Percentiles rank a stretch among this genome's conserved stretches.
These are phyloP conservation scores for Pseudofabraea citricarpa DNA, from an alignment of 2,329 filamentous ascomycete species.

Conservation along the genomic window DNA sequence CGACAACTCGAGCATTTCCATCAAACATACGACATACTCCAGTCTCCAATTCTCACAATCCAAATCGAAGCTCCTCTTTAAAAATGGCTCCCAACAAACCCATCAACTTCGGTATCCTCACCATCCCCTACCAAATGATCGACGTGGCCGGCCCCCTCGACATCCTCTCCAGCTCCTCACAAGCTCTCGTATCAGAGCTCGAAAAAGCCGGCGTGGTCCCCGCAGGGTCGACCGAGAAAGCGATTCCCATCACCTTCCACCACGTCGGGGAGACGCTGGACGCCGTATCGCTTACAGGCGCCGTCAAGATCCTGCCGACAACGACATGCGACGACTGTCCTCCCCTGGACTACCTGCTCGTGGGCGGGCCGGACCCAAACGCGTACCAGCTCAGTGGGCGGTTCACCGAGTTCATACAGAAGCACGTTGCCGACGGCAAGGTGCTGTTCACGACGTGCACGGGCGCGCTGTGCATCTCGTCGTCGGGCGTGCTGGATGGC, in stretches of 20 bases:
- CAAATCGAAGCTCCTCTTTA: too few relatives aligned
- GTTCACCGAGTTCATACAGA: slow-evolving; percentile 27
- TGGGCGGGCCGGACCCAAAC: slow-evolving; percentile 28
- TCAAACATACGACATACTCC: not conserved
- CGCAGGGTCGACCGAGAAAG: slow-evolving; percentile 6
- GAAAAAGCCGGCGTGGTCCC: slow-evolving; percentile 1
- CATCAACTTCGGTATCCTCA: slow-evolving; percentile 21
- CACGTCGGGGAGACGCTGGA: slow-evolving; percentile 20
- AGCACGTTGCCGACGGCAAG: slow-evolving; percentile 32
- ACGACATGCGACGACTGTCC: slow-evolving; percentile 28
- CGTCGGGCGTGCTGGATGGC: slow-evolving; percentile 36
- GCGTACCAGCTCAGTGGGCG: slow-evolving; percentile 25
- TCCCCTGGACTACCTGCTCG: slow-evolving; percentile 32
- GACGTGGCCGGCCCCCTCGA: slow-evolving; percentile 22
- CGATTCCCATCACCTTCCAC: slow-evolving; percentile 20
- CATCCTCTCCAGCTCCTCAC: slow-evolving; percentile 16
- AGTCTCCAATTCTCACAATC: not conserved
- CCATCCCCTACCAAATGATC: slow-evolving; percentile 20
- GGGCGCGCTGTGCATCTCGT: slow-evolving; percentile 27
- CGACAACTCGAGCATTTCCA: not conserved
- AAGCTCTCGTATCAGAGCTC: slow-evolving; percentile 1
- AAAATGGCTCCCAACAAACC: slow-evolving; percentile 14
- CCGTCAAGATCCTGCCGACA: slow-evolving; percentile 12
- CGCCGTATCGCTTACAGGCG: slow-evolving; percentile 11
- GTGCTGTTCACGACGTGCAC: slow-evolving; percentile 34